Evolutionary conservation across 371 early-diverging fungal species (phyloP), one percentile per base, ranked within the genome.

Genomic region (Actinomucor elegans): DNA sequence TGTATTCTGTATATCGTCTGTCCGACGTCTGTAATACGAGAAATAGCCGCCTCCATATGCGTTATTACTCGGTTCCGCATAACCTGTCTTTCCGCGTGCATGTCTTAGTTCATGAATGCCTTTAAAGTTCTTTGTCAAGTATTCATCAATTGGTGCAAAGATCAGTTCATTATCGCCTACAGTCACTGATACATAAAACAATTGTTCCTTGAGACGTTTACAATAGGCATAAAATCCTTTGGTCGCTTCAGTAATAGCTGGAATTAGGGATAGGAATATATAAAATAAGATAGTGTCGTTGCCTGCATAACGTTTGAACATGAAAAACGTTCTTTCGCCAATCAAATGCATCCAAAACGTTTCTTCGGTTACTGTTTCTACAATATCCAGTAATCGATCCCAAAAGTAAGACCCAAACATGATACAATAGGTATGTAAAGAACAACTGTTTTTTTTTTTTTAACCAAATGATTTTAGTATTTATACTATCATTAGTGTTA

Each of bases 201-300:
- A 9, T 11, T 56, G 28, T 47, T 45, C 27, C 7, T 41, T 43
- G n/a, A 21, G 9, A 29, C 43, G 12, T 23, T 44, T 27, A 15
- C 29, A 36, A 36, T 42, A 37, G 5, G 21, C 36, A 15, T 40
- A 40, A 2, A 48, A 7, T 2, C 18, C 24, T 48, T 52, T 18
- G 31, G 27, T 4, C 32, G 52, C n/a, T 35, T 15, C 31, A 10
- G 23, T 14, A 17, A 52, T 42, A 9, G 38, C 28, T n/a, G 46
- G 34, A 55, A 55, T 50, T 57, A 66, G 45, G 15, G 63, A 36
- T 10, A 66, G 23, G 33, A 64, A n/a, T n/a, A n/a, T n/a, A n/a
- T 50, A 52, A 6, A 64, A n/a, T 32, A 61, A 52, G 21, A 66
- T 47, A 6, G 66, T 49, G 12, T 57, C 58, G 27, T 57, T 57